phyloP scores from a whole-genome alignment of 179 eudicot species.

The Gypsophila paniculata region DNA sequence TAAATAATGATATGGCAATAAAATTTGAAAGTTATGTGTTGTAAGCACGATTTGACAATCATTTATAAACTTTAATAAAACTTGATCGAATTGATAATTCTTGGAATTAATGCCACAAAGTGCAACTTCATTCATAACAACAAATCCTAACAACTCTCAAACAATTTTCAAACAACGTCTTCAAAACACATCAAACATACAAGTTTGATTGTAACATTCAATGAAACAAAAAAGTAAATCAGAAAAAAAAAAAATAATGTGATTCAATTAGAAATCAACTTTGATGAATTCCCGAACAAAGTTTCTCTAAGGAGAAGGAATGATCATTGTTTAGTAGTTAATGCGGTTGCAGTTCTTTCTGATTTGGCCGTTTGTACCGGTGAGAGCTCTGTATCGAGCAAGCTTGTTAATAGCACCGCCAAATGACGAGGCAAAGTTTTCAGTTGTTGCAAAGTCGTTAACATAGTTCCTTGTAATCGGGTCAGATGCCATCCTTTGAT shows the following conservation, averaged over 20 bases:
- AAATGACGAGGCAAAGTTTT: conserved; percentile 15
- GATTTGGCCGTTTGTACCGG: conserved; percentile 30
- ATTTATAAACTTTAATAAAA: too few relatives aligned
- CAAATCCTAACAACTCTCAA: too few relatives aligned
- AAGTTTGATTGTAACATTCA: not conserved
- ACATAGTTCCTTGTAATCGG: conserved; percentile 26
- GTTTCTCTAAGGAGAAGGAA: too few relatives aligned
- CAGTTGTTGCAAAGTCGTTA: conserved; percentile 15
- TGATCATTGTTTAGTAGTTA: not conserved
- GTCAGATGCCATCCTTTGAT: conserved; percentile 28
- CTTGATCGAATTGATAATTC: too few relatives aligned
- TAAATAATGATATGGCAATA: too few relatives aligned
- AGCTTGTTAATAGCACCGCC: conserved; percentile 30
- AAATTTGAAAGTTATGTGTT: too few relatives aligned
- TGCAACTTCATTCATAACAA: too few relatives aligned
- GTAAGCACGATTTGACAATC: too few relatives aligned
- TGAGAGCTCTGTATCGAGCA: conserved; percentile 26
- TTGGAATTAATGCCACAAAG: too few relatives aligned
- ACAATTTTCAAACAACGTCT: not conserved
- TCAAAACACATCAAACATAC: not conserved
- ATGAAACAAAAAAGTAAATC: not conserved
- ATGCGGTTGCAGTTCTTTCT: conserved; percentile 19
- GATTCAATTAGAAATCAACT: not conserved
- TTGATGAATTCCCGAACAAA: not conserved
- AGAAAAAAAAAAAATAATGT: not conserved